Conservation (phyloP, 1,284 basidiomycete genomes). For the Ceratobasidium sp. region DNA sequence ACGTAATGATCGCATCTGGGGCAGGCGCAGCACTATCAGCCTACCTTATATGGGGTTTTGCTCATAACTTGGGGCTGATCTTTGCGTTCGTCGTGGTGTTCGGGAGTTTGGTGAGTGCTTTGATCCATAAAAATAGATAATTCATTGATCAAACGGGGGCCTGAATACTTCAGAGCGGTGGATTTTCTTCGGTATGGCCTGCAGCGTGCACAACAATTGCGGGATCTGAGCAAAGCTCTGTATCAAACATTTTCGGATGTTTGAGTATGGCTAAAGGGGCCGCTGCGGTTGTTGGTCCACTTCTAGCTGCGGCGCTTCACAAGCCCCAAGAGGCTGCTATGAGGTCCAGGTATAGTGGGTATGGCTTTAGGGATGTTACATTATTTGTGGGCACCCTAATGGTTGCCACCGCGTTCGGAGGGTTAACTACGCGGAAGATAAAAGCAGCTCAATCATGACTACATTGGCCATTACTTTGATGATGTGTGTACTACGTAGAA, state of each 20-base stretch:
- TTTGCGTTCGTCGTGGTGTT: conserved; percentile 46
- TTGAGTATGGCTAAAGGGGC: conserved; percentile 34
- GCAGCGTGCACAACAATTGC: conserved; percentile 41
- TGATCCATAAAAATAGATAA: not conserved
- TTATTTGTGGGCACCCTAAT: conserved; percentile 47
- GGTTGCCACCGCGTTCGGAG: conserved; percentile 39
- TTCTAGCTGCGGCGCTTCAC: conserved; percentile 28
- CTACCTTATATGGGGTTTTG: conserved; percentile 46
- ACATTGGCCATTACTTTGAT: no score
- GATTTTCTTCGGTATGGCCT: conserved; percentile 40
- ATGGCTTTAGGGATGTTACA: conserved; percentile 43
- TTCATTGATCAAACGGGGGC: not conserved
- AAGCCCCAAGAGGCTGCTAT: conserved; percentile 29
- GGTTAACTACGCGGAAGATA: conserved; percentile 18
- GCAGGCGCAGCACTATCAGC: conserved; percentile 43
- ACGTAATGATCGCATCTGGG: conserved; percentile 41
- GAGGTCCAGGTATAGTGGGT: conserved; percentile 29
- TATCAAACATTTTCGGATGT: conserved; percentile 33
- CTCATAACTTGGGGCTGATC: conserved; percentile 37
- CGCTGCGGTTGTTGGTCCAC: conserved; percentile 25
- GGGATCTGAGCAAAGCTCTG: conserved; percentile 33
- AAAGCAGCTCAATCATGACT: conserved; percentile 17
- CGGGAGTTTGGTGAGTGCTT: conserved; percentile 32
- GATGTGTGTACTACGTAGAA: no score
- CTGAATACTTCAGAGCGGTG: conserved; percentile 33